A percentile compares a stretch with the other conserved stretches of the same genome.
phyloP scores from a whole-genome alignment of 768 basidiomycete species.

The Austroboletus eburneus region DNA sequence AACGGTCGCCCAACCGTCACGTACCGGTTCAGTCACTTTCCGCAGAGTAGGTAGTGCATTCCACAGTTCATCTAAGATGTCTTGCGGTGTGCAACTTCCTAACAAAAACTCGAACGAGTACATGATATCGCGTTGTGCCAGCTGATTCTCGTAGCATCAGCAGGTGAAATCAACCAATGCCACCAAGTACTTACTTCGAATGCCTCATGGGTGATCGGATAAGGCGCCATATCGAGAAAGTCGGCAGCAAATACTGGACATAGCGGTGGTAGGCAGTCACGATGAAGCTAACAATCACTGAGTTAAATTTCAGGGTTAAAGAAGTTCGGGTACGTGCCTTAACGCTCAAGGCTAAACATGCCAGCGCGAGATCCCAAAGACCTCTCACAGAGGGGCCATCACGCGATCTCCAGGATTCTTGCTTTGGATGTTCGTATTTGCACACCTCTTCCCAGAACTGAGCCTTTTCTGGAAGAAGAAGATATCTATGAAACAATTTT shows the following conservation, averaged over 20 bases:
- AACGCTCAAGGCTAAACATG: constrained; percentile 54
- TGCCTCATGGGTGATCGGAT: constrained; percentile 40
- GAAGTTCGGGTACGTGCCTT: constrained; percentile 41
- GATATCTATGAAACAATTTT: constrained; percentile 56
- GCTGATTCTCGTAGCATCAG: constrained; percentile 29
- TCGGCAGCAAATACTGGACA: constrained; percentile 48
- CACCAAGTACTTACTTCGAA: constrained; percentile 45
- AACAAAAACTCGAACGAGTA: constrained; percentile 43
- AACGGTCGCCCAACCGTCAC: constrained; percentile 44
- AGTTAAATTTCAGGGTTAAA: neutral
- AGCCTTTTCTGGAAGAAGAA: constrained; percentile 34
- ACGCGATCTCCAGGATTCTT: neutral
- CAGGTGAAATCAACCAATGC: neutral
- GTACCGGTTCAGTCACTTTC: constrained; percentile 29
- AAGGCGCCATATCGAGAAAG: constrained; percentile 48
- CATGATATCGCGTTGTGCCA: constrained; percentile 54
- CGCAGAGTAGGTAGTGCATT: constrained; percentile 49
- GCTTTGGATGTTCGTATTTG: neutral
- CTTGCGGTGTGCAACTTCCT: constrained; percentile 48
- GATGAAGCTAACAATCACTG: constrained; percentile 46
- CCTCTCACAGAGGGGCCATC: constrained; percentile 26
- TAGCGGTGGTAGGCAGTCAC: constrained; percentile 57
- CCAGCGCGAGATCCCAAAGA: constrained; percentile 58
- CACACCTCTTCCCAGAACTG: constrained; percentile 8
- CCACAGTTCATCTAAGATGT: constrained; percentile 57